phyloP scores from a whole-genome alignment of 306 rosid species.

The Cucumis hystrix region DNA sequence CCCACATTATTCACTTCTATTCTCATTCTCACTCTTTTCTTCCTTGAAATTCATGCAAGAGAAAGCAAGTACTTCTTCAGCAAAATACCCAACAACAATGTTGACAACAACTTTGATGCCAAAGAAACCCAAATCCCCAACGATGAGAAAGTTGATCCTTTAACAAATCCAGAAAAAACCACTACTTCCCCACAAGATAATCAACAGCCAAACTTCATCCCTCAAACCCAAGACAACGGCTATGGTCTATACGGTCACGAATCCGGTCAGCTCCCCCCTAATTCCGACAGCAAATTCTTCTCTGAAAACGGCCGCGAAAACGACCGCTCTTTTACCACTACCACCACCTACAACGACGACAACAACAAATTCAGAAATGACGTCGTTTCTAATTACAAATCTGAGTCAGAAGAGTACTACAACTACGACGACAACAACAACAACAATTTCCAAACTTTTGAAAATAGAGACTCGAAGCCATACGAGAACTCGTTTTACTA shows the following conservation, averaged over 20 bases:
- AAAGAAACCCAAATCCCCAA: conserved; percentile 31
- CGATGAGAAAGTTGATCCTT: conserved; percentile 12
- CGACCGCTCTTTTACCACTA: not conserved
- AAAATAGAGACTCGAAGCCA: conserved; percentile 9
- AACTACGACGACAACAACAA: conserved; percentile 6
- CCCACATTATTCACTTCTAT: conserved; percentile 14
- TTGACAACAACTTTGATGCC: not conserved
- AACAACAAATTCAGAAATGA: not conserved
- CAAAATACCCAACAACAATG: conserved; percentile 44
- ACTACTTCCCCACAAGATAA: conserved; percentile 7
- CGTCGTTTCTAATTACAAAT: conserved; percentile 18
- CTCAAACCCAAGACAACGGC: conserved; percentile 38
- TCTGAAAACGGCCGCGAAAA: too few relatives aligned
- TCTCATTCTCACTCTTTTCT: conserved; percentile 32
- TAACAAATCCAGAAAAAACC: conserved; percentile 10
- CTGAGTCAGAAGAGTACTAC: conserved; percentile 21
- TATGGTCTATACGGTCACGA: conserved; percentile 89
- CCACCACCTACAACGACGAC: not conserved
- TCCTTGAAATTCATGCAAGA: conserved; percentile 46
- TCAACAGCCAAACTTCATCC: conserved; percentile 48
- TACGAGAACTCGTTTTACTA: conserved; percentile 11
- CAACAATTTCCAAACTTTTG: conserved; percentile 13
- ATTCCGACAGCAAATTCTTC: conserved; percentile 2
- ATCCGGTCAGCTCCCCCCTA: conserved; percentile 31
- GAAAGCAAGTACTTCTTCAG: conserved; percentile 67